These are phyloP conservation scores for Hyaloraphidium curvatum DNA, from an alignment of 192 early-diverging fungal genomes.

Conservation along the genomic window DNA sequence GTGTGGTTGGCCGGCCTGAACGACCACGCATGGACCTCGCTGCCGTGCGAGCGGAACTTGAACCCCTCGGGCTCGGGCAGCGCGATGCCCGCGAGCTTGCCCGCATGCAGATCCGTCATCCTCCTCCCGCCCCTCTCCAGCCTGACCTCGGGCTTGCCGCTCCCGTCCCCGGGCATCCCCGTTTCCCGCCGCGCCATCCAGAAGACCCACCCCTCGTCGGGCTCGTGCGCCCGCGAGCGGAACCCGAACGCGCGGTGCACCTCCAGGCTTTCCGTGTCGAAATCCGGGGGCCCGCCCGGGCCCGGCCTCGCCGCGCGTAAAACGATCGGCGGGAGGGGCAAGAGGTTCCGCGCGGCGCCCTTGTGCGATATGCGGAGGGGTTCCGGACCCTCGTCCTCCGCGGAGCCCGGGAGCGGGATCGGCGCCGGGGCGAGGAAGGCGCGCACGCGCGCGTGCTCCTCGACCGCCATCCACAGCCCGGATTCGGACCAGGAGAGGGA, in stretches of 20 bases:
- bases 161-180: slow-evolving; percentile 4
- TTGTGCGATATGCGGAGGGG: too few relatives aligned
- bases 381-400: too few relatives aligned
- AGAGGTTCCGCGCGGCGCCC: too few relatives aligned
- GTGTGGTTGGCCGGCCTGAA: slow-evolving; percentile 40
- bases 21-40: slow-evolving; percentile 40
- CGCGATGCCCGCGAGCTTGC: slow-evolving; percentile 19
- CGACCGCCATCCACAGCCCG: slow-evolving; percentile 5
- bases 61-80: slow-evolving; percentile 38
- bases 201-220: slow-evolving; percentile 1
- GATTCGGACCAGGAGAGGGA: slow-evolving; percentile 19
- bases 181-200: slow-evolving; percentile 7
- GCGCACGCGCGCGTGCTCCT: slow-evolving; percentile 7
- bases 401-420: too few relatives aligned
- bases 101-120: slow-evolving; percentile 25
- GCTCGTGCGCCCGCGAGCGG: slow-evolving; percentile 8
- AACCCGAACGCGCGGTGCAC: slow-evolving; percentile 5
- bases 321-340: too few relatives aligned
- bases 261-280: too few relatives aligned
- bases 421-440: too few relatives aligned
- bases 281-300: too few relatives aligned
- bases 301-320: too few relatives aligned
- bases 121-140: not conserved
- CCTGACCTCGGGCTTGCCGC: slow-evolving; percentile 5
- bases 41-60: slow-evolving; percentile 40